Percentiles rank a stretch among this genome's conserved stretches.
Conservation (phyloP, 148 eudicot species). For the Chenopodium berlandieri region DNA sequence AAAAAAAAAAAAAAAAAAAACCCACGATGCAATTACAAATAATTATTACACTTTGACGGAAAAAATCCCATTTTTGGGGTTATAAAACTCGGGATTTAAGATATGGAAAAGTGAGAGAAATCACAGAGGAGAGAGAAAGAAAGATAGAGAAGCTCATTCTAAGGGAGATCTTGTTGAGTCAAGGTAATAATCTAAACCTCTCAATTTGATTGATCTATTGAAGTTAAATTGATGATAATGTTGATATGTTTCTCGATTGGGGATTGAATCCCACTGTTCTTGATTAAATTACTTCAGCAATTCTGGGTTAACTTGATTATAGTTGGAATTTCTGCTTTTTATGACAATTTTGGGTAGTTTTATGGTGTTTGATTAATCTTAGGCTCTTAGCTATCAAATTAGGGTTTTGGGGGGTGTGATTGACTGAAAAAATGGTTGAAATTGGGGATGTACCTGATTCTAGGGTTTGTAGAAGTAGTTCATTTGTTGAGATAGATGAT, state of each 20-base stretch:
- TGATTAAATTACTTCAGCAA: not conserved
- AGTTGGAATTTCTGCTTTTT: too few species aligned
- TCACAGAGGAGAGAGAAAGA: not conserved
- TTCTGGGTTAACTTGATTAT: not conserved
- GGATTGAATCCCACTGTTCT: not conserved
- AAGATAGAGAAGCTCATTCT: not conserved
- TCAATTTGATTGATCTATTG: not conserved
- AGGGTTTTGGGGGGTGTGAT: slow-evolving; percentile 8
- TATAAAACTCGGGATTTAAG: too few species aligned
- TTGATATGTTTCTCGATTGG: not conserved
- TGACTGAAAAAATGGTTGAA: slow-evolving; percentile 38
- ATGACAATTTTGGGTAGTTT: too few species aligned
- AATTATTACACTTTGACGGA: too few species aligned
- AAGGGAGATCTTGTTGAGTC: slow-evolving; percentile 18
- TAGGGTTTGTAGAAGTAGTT: slow-evolving; percentile 31
- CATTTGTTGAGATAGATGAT: slow-evolving; percentile 41
- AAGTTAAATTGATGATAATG: not conserved
- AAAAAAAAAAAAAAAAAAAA: too few species aligned
- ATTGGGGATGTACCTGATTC: slow-evolving; percentile 51
- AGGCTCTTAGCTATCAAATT: not conserved
- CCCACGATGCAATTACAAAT: too few species aligned
- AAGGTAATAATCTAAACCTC: slow-evolving; percentile 23
- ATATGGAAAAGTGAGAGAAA: not conserved
- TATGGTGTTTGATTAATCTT: too few species aligned
- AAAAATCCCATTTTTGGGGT: too few species aligned